Evolutionary conservation across 164 flowering plant genomes (phyloP).

Genomic region (Akebia trifoliata): DNA sequence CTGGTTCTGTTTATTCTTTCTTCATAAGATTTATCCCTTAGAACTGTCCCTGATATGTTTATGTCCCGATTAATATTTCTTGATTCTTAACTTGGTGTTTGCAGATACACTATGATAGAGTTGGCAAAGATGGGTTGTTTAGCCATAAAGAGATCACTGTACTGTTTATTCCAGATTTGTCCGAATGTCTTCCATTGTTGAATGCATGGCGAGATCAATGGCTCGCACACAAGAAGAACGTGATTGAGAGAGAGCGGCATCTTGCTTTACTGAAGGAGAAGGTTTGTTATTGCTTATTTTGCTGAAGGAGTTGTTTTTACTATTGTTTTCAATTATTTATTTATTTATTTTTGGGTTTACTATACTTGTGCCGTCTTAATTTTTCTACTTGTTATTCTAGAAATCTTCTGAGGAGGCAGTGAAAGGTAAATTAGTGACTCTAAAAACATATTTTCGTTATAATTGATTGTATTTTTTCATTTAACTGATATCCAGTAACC

Average conservation of each 20-base stretch:
- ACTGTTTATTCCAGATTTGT: conserved; percentile 80
- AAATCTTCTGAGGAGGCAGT: conserved; percentile 33
- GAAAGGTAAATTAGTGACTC: conserved; percentile 35
- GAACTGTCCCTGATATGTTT: not conserved
- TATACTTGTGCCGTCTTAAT: not conserved
- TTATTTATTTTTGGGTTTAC: not conserved
- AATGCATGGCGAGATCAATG: conserved; percentile 77
- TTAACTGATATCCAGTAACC: not conserved
- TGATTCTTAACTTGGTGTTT: conserved; percentile 2
- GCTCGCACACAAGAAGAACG: conserved; percentile 60
- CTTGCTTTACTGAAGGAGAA: conserved; percentile 49
- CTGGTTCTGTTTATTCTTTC: no score
- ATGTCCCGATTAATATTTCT: not conserved
- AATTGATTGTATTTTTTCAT: not conserved
- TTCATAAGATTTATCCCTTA: not conserved
- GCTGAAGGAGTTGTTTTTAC: not conserved
- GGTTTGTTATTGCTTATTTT: conserved; percentile 14
- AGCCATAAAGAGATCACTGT: conserved; percentile 93
- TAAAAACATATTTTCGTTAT: not conserved
- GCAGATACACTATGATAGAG: conserved; percentile 95
- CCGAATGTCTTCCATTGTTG: conserved; percentile 85
- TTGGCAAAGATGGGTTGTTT: conserved; percentile 85
- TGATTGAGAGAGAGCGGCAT: conserved; percentile 54
- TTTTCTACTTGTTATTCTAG: conserved; percentile 27
- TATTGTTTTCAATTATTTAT: not conserved